Evolutionary conservation across 331 rosid genomes (phyloP), one percentile per base, ranked within the genome.

Genomic region (Rosa hybrid): DNA sequence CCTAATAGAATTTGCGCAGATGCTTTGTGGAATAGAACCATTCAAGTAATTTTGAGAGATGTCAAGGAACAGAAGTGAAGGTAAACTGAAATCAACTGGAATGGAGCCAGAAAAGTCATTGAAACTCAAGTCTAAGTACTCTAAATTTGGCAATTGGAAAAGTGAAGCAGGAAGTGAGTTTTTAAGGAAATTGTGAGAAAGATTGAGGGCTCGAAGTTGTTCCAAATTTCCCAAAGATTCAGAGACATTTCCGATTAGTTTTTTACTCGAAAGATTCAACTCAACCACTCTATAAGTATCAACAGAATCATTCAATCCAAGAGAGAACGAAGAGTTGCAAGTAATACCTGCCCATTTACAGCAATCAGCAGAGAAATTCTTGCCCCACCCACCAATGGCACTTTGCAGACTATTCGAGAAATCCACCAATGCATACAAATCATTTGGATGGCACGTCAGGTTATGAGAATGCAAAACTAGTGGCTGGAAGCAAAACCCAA

Each of bases 191-290:
- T 88, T 86, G 53, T 18, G 71, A 9, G 91, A 83, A 30, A 88
- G 87, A 48, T 88, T 86, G 27, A 86, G 88, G 68, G 74, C 65
- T 76, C 23, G 74, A 23, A 88, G 91, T 76, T 77, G 86, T 78
- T 82, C 74, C 62, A 88, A 78, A n/a, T 25, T 75, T 23, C 81
- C 88, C 45, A 88, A 41, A 25, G 91, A 81, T 14, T 57, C 83
- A 45, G 86, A 81, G 23, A 88, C 68, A 10, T 27, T 81, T 12
- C 91, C 91, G 8, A 5, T 23, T 49, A 88, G 34, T 48, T 72
- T 84, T 83, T 20, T 68, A 3, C 68, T 81, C 0, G 39, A 48
- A 84, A 88, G 86, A 77, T 83, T 81, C 86, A 88, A 56, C 78
- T 27, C 76, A 6, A 81, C 70, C 51, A 88, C 89, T 86, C 89